A percentile compares a stretch with the other conserved stretches of the same genome.
These are phyloP conservation scores for Geotrichum restrictum DNA, from an alignment of 1,139 yeast genomes.

Conservation along the genomic window DNA sequence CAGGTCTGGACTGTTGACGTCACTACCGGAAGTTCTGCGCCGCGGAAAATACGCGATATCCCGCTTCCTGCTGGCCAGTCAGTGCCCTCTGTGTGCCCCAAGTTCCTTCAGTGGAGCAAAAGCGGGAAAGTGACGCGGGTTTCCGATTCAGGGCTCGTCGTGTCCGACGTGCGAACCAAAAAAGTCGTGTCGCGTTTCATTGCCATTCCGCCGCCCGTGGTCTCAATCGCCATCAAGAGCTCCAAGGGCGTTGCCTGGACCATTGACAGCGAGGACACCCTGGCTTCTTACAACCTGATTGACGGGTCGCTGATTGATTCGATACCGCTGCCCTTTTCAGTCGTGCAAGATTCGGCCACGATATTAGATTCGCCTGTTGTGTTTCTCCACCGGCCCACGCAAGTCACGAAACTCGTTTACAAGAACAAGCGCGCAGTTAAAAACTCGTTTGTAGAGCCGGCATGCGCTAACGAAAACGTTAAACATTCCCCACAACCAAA, in stretches of 20 bases:
- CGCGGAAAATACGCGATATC: constrained; percentile 19
- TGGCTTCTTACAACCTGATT: constrained; percentile 12
- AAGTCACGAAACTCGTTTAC: constrained; percentile 13
- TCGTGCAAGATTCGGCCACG: constrained; percentile 7
- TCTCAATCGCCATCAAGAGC: constrained; percentile 15
- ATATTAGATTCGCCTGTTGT: constrained; percentile 21
- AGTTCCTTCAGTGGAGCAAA: constrained; percentile 22
- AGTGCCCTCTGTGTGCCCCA: constrained; percentile 11
- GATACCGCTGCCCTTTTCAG: constrained; percentile 11
- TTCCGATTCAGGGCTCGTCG: constrained; percentile 16
- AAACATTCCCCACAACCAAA: neutral
- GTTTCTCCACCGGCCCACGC: constrained; percentile 16
- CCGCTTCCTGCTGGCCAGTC: constrained; percentile 18
- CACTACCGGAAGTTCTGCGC: constrained; percentile 6
- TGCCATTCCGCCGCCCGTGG: constrained; percentile 14
- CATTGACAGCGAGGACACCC: constrained; percentile 8
- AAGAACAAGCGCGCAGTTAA: constrained; percentile 13
- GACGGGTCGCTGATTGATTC: constrained; percentile 12
- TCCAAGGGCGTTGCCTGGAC: constrained; percentile 17
- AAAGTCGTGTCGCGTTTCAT: constrained; percentile 15
- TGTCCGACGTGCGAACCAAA: constrained; percentile 22
- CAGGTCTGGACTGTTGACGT: constrained; percentile 20
- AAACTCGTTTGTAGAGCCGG: too few species aligned
- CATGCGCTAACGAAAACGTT: too few species aligned
- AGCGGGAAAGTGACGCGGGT: constrained; percentile 20